Base-by-base conservation (phyloP, 2,329 filamentous ascomycete genomes). In the Hansfordia pulvinata region DNA sequence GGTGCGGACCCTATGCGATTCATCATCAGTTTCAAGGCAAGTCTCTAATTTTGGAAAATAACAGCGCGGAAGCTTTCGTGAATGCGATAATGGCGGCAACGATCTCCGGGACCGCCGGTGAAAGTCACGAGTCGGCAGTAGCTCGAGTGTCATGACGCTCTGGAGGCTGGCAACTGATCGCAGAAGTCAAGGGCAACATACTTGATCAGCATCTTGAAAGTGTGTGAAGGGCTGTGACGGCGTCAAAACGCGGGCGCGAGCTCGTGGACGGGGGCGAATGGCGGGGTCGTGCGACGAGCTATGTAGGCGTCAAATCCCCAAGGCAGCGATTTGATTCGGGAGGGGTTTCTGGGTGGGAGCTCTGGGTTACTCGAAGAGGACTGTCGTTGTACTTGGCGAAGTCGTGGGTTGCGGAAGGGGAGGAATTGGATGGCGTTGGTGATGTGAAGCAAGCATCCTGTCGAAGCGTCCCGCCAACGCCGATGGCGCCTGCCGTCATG, bases 1-100 rank as follows among this genome's bases (percentile, higher is more conserved):
- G 36, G 90, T 98, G 51, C 90, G 81, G 52, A 98, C 88, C 68
- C 88, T 98, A 43, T n/a, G n/a, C n/a, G n/a, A n/a, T n/a, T n/a
- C n/a, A n/a, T n/a, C n/a, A n/a, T n/a, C n/a, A n/a, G n/a, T n/a
- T n/a, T n/a, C n/a, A n/a, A n/a, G n/a, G n/a, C n/a, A n/a, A n/a
- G n/a, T n/a, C n/a, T n/a, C n/a, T n/a, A n/a, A n/a, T n/a, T n/a
- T n/a, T n/a, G n/a, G n/a, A n/a, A n/a, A n/a, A n/a, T n/a, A n/a
- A n/a, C n/a, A n/a, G n/a, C n/a, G n/a, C n/a, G n/a, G n/a, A n/a
- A n/a, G n/a, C n/a, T n/a, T n/a, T n/a, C n/a, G n/a, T n/a, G n/a
- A n/a, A n/a, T n/a, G n/a, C n/a, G n/a, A n/a, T n/a, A n/a, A n/a
- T n/a, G n/a, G n/a, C n/a, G n/a, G n/a, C n/a, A n/a, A n/a, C n/a